Evolutionary conservation across 257 asterid genomes (phyloP).

Genomic region (Solanum microdontum): DNA sequence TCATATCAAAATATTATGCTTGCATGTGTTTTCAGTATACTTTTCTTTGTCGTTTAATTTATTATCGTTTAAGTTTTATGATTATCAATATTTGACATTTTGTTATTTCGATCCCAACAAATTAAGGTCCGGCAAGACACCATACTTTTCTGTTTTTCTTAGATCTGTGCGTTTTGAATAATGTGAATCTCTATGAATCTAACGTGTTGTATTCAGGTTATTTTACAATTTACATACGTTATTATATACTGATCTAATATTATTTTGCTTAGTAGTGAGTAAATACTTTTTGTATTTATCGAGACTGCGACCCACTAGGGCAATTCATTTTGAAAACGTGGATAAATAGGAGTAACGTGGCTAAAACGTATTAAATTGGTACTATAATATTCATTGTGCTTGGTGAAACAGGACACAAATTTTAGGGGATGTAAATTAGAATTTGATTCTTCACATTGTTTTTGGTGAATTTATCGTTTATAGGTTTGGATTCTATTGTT

Average conservation of each 20-base stretch:
- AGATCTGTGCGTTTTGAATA: background rate
- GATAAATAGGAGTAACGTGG: background rate
- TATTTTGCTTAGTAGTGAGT: background rate
- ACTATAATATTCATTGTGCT: background rate
- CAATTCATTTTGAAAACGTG: background rate
- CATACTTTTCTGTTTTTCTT: background rate
- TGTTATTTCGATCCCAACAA: background rate
- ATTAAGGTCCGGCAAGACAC: no score
- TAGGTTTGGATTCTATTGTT: background rate
- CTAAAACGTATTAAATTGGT: background rate
- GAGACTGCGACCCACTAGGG: background rate
- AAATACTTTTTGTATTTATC: background rate
- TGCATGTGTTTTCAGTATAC: background rate
- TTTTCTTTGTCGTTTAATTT: no score
- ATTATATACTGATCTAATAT: background rate
- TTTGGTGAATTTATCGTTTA: background rate
- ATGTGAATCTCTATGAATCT: background rate
- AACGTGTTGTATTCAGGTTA: background rate
- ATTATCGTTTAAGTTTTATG: background rate
- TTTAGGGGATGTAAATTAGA: background rate
- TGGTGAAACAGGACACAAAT: background rate
- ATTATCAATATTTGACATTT: background rate
- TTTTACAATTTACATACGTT: background rate
- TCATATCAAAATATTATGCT: background rate
- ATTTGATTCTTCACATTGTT: background rate